Conservation (phyloP, 2,329 filamentous ascomycete genomes). For the Exophiala sp. region DNA sequence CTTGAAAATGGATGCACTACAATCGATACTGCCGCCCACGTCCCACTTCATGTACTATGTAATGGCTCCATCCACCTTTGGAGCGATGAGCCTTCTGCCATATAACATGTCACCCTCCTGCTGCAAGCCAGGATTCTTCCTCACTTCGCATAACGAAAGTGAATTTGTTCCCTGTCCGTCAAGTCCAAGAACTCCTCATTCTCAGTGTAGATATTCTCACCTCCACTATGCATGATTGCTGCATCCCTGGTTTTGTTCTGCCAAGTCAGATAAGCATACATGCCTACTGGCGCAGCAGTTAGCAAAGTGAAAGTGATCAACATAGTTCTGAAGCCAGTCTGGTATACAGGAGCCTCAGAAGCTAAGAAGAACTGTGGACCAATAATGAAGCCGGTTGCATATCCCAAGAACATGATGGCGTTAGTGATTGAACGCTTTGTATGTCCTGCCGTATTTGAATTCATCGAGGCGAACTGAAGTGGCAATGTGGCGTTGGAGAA, state of each 20-base stretch:
- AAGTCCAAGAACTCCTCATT: slow-evolving; percentile 19
- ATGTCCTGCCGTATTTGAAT: slow-evolving; percentile 46
- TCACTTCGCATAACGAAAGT: neutral
- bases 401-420: slow-evolving; percentile 42
- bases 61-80: too few relatives aligned
- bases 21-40: too few relatives aligned
- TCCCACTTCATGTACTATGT: too few relatives aligned
- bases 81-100: neutral
- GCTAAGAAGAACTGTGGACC: slow-evolving; percentile 43
- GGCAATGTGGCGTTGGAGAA: slow-evolving; percentile 42
- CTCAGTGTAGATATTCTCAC: slow-evolving; percentile 28
- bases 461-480: slow-evolving; percentile 30
- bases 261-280: neutral
- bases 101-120: neutral
- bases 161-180: slow-evolving; percentile 26
- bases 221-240: slow-evolving; percentile 9
- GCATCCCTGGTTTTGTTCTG: neutral
- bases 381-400: slow-evolving; percentile 42
- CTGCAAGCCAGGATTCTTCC: neutral
- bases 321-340: slow-evolving; percentile 9
- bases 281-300: neutral
- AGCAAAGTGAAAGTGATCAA: neutral
- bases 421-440: slow-evolving; percentile 50
- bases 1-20: too few relatives aligned
- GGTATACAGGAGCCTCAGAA: slow-evolving; percentile 38